Percentiles rank a stretch among this genome's conserved stretches.
Conservation (phyloP, 78 protist genomes). For the Dictyostelium brefeldianum region DNA sequence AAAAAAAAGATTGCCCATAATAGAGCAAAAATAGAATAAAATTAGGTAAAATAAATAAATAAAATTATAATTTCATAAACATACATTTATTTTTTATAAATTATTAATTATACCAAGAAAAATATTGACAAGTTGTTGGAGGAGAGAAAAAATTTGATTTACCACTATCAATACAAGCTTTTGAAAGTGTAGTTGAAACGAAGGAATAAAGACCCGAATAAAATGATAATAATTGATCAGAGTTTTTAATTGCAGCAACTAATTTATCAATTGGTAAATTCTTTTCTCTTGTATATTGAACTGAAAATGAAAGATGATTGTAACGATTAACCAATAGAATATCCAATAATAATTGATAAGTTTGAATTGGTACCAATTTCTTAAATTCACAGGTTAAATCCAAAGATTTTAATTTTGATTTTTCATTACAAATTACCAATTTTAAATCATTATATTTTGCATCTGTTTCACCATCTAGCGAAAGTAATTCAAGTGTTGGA, state of each 20-base stretch:
- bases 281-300: not conserved
- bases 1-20: too few species aligned
- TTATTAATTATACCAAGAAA: not conserved
- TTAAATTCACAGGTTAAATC: not conserved
- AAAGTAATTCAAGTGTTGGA: not conserved
- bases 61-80: too few species aligned
- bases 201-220: not conserved
- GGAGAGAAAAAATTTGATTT: not conserved
- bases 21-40: too few species aligned
- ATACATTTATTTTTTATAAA: too few species aligned
- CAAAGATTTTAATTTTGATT: not conserved
- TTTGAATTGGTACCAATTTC: not conserved
- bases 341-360: not conserved
- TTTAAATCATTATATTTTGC: not conserved
- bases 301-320: not conserved
- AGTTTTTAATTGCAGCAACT: not conserved
- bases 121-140: not conserved
- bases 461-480: not conserved
- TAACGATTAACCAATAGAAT: not conserved
- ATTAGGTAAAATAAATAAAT: too few species aligned
- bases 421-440: not conserved
- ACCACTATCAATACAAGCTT: slow-evolving; percentile 9
- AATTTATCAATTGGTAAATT: not conserved
- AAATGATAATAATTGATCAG: not conserved
- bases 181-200: not conserved